Percentiles rank a stretch among this genome's conserved stretches.
Conservation (phyloP, 768 basidiomycete genomes). For the Phaeotremella fagi region DNA sequence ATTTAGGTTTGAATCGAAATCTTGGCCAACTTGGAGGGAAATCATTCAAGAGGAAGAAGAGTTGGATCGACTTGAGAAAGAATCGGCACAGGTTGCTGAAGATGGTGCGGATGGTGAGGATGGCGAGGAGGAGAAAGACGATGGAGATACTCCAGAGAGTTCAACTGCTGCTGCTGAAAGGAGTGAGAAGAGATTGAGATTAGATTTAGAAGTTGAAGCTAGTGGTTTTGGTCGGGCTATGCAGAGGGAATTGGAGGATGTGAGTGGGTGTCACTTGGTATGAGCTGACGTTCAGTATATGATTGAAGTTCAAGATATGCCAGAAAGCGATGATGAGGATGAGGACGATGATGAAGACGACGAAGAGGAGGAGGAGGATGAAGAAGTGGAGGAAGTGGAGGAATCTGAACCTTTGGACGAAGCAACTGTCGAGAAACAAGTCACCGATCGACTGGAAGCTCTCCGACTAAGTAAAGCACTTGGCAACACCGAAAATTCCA, state of each 20-base stretch:
- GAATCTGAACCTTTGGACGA: slow-evolving; percentile 26
- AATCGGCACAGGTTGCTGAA: slow-evolving; percentile 8
- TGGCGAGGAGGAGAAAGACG: slow-evolving; percentile 8
- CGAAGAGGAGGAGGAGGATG: slow-evolving; percentile 39
- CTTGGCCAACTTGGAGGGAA: slow-evolving; percentile 81
- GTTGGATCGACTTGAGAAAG: neutral
- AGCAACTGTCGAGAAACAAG: slow-evolving; percentile 24
- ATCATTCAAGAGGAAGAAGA: slow-evolving; percentile 53
- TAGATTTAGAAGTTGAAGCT: slow-evolving; percentile 89
- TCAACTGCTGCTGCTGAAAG: neutral
- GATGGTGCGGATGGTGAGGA: slow-evolving; percentile 7
- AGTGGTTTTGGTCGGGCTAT: slow-evolving; percentile 87
- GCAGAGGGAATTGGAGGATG: slow-evolving; percentile 76
- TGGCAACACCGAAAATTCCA: slow-evolving; percentile 27
- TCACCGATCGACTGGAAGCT: slow-evolving; percentile 27
- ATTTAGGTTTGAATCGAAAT: slow-evolving; percentile 83
- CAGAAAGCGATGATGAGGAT: slow-evolving; percentile 22
- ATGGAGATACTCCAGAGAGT: slow-evolving; percentile 7
- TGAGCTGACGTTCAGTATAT: slow-evolving; percentile 27
- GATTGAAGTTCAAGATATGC: slow-evolving; percentile 31
- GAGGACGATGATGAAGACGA: slow-evolving; percentile 30
- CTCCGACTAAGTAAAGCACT: slow-evolving; percentile 35
- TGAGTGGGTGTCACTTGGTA: slow-evolving; percentile 48
- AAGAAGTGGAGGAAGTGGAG: slow-evolving; percentile 13
- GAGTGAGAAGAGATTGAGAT: slow-evolving; percentile 45